Evolutionary conservation across 176 grass and related monocot genomes (phyloP).

Genomic region (Carex myosuroides): DNA sequence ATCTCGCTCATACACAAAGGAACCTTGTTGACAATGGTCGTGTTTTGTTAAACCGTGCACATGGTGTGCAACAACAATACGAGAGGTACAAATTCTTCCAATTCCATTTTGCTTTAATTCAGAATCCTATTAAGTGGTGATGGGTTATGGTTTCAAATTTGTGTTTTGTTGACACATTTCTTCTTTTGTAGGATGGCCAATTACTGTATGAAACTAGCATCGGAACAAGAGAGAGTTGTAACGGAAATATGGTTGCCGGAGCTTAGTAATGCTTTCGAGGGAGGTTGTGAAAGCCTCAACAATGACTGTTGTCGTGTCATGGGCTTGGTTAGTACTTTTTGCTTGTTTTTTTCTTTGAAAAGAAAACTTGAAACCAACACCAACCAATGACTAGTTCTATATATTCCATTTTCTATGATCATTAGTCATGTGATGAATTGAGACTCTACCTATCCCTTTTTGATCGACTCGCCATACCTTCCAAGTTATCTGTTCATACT

Average conservation of each 20-base stretch:
- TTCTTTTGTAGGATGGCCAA: slow-evolving; percentile 67
- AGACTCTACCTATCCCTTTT: neutral
- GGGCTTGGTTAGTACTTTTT: slow-evolving; percentile 60
- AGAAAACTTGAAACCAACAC: neutral
- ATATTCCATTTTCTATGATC: neutral
- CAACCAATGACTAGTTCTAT: neutral
- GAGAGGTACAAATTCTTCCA: slow-evolving; percentile 53
- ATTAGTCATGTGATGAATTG: slow-evolving; percentile 2
- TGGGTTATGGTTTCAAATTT: slow-evolving; percentile 6
- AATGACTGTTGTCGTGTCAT: slow-evolving; percentile 68
- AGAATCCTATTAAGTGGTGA: neutral
- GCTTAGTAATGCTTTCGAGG: slow-evolving; percentile 70
- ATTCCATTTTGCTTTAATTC: neutral
- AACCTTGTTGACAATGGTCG: slow-evolving; percentile 86
- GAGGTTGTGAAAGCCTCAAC: slow-evolving; percentile 68
- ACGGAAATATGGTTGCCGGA: slow-evolving; percentile 78
- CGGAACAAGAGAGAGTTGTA: slow-evolving; percentile 78
- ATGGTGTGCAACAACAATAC: slow-evolving; percentile 86
- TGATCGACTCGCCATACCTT: neutral
- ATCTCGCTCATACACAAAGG: slow-evolving; percentile 60
- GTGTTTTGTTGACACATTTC: neutral
- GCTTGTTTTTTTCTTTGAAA: neutral
- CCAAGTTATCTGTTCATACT: neutral
- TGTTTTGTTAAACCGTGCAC: slow-evolving; percentile 79
- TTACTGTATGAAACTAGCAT: slow-evolving; percentile 87